Base-by-base conservation (phyloP, 257 asterid genomes). In the Nicotiana paniculata region DNA sequence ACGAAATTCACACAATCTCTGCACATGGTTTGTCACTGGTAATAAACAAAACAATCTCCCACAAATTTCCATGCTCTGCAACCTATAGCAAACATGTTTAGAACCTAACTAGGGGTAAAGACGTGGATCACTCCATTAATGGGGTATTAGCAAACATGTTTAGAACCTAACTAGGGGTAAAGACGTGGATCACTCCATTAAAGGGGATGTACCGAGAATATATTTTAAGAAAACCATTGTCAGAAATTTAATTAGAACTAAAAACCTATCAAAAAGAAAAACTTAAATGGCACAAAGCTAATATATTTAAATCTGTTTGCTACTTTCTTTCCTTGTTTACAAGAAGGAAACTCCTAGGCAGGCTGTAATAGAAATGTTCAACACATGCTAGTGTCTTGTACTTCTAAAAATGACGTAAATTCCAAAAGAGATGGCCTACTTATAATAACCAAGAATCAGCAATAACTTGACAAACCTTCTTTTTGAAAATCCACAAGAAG, bases 401-500 rank as follows among this genome's bases (percentile, higher is more conserved):
- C 79, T 72, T 46, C 79, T 24, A 24, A 72, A 70, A 72, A 46
- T 5, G 39, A 46, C 24, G 7, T 24, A 48, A 24, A 72, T 72
- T 75, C 59, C 46, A 75, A 51, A 51, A 75, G 62, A 51, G 63
- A 75, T 51, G 63, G 63, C 16, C 32, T 8, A 75, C 46, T 51
- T 75, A 18, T 61, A 48, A 24, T 26, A 55, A 75, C 63, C 53
- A 75, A 32, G 63, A 51, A 75, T 51, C 43, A 0, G 79, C 13
- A 72, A 72, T 46, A 46, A 72, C 43, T 75, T 28, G 46, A 75
- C 80, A 75, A 81, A 95, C 99, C 94, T 90, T 90, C 92, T n/a
- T 85, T 90, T 77, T 87, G 86, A 83, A 96, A 96, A 87, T 96
- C 97, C 84, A 93, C 97, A 9, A 96, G 97, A 85, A 94, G 98